phyloP scores from a whole-genome alignment of 257 asterid species.

The Ophiorrhiza pumila region DNA sequence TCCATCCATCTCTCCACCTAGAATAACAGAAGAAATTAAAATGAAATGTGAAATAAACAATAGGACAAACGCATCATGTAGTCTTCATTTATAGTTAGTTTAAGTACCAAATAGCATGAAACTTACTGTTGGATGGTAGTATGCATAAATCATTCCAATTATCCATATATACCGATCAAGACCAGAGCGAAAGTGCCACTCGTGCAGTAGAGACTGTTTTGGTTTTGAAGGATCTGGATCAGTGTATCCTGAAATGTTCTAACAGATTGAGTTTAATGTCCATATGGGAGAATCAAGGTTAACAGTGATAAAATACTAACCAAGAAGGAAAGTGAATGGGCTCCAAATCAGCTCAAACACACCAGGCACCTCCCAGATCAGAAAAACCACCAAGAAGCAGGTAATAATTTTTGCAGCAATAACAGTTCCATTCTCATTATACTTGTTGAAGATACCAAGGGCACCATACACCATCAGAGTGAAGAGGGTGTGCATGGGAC shows the following conservation, averaged over 20 bases:
- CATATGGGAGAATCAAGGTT: conserved; percentile 1
- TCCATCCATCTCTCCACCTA: conserved; percentile 96
- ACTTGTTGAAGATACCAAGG: conserved; percentile 73
- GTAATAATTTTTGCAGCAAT: conserved; percentile 62
- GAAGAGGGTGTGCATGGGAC: conserved; percentile 95
- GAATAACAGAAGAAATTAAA: conserved; percentile 7
- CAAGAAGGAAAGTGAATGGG: conserved; percentile 75
- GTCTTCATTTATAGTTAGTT: not conserved
- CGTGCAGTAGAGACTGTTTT: conserved; percentile 49
- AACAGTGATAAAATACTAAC: conserved; percentile 35
- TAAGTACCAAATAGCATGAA: conserved; percentile 11
- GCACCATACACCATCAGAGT: conserved; percentile 91
- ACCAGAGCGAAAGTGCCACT: conserved; percentile 88
- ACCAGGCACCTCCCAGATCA: conserved; percentile 81
- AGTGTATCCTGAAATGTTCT: conserved; percentile 49
- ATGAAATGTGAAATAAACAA: not conserved
- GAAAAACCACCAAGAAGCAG: conserved; percentile 79
- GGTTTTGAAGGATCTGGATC: conserved; percentile 69
- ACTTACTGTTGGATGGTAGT: conserved; percentile 85
- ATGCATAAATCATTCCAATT: conserved; percentile 84
- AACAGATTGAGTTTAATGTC: conserved; percentile 17
- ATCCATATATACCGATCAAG: conserved; percentile 93
- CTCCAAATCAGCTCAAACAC: conserved; percentile 73
- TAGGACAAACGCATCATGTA: not conserved
- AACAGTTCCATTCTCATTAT: conserved; percentile 64